Percentiles rank a stretch among this genome's conserved stretches.
Evolutionary conservation across 2,329 filamentous ascomycete genomes (phyloP).

Genomic region (Penicillium brevicompactum): DNA sequence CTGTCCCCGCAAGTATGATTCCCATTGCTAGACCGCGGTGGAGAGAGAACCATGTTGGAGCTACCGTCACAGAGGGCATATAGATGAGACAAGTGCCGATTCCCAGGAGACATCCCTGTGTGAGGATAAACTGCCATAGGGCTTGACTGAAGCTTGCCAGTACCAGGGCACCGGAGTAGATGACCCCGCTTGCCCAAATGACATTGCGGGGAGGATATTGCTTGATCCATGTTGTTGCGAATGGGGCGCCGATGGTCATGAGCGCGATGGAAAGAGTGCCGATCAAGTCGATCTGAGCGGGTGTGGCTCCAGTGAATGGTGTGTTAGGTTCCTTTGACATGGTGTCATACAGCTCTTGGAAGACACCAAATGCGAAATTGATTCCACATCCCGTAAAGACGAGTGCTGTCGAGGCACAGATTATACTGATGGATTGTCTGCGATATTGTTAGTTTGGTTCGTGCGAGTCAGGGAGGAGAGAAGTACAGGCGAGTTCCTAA

Average conservation of each 20-base stretch:
- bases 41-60: slow-evolving; percentile 41
- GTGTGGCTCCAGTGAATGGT: slow-evolving; percentile 39
- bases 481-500: not conserved
- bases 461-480: not conserved
- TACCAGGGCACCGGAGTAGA: slow-evolving; percentile 31
- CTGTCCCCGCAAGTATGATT: slow-evolving; percentile 41
- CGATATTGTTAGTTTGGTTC: not conserved
- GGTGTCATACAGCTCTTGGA: slow-evolving; percentile 42
- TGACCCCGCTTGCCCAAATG: slow-evolving; percentile 29
- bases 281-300: slow-evolving; percentile 43
- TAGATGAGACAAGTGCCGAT: slow-evolving; percentile 41
- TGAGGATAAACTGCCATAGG: slow-evolving; percentile 36
- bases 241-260: slow-evolving; percentile 40
- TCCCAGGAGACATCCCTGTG: slow-evolving; percentile 41
- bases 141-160: slow-evolving; percentile 35
- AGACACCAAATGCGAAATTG: slow-evolving; percentile 45
- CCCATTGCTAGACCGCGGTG: slow-evolving; percentile 43
- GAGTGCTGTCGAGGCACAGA: slow-evolving; percentile 21
- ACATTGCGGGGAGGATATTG: slow-evolving; percentile 34
- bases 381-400: slow-evolving; percentile 41
- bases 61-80: slow-evolving; percentile 40
- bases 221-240: slow-evolving; percentile 38
- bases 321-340: slow-evolving; percentile 29
- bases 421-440: slow-evolving; percentile 15
- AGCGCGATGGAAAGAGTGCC: slow-evolving; percentile 40